Base-by-base conservation (phyloP, 2,329 filamentous ascomycete genomes). In the Phaeoacremonium minimum region DNA sequence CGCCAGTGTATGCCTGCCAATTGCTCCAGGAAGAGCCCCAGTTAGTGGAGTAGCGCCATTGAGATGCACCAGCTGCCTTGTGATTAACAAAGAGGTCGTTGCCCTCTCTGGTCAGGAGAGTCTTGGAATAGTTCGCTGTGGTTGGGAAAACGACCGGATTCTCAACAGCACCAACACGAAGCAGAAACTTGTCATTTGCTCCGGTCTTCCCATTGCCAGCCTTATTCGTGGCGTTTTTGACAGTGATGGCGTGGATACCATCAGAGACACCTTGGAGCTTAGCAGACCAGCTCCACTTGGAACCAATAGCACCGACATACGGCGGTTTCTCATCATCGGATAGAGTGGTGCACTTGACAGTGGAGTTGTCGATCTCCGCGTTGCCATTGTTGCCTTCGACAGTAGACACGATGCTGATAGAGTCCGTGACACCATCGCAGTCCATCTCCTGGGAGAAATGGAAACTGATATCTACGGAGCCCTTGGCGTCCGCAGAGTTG, bases 401-500 rank as follows among this genome's bases (percentile, higher is more conserved):
- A 2, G 61, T 71, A 2, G 80, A 81, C 18, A 64, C 61, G 37
- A 80, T 55, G 0, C 57, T 59, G 18, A 83, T 65, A 3, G 63
- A 62, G 4, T 67, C 51, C 0, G 64, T 70, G 13, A 82, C 60
- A 0, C 59, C 62, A 14, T 70, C 60, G 51, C 80, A 84, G 46
- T 77, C 63, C 79, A 84, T 82, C 33, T 71, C 62, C 1, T 63
- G 62, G 1, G 77, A 80, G 51, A 81, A 84, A 20, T 75, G 68
- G 5, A 84, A 42, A 35, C 72, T 64, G 31, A 84, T 60, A 29
- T 50, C 20, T 18, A 53, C 42, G 5, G 32, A 33, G 18, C 47
- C 44, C 13, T 45, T 42, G 4, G 28, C 15, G 8, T 42, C 33
- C 3, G 46, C 47, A 14, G 78, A 80, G 14, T 69, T 42, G 5